A percentile compares a stretch with the other conserved stretches of the same genome.
These are phyloP conservation scores for Closterium sp. DNA, from an alignment of 139 green algal genomes.

Conservation along the genomic window DNA sequence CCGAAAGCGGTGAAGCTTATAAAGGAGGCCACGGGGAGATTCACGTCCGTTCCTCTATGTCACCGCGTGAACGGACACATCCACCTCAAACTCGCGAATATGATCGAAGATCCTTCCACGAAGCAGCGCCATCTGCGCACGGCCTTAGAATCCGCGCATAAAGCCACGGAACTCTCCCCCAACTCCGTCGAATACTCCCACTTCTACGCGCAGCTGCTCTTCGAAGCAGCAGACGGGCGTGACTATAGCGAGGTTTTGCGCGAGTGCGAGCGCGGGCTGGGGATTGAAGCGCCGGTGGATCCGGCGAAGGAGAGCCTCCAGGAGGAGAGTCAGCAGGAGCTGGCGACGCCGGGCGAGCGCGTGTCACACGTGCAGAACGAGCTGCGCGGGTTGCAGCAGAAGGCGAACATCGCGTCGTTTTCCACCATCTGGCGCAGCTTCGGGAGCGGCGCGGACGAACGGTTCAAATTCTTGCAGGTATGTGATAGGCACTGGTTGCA, in stretches of 20 bases:
- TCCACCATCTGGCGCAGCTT: conserved; percentile 11
- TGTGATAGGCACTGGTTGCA: neutral
- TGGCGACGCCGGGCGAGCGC: conserved; percentile 10
- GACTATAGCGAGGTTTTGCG: conserved; percentile 28
- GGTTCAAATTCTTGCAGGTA: conserved; percentile 16
- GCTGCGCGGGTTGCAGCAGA: conserved; percentile 25
- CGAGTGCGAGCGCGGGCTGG: conserved; percentile 23
- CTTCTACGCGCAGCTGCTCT: conserved; percentile 35
- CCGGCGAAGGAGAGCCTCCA: conserved; percentile 19
- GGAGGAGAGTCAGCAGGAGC: conserved; percentile 21
- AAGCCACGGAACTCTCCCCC: neutral
- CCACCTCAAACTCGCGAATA: conserved; percentile 19
- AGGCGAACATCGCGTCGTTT: conserved; percentile 30
- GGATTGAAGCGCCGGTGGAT: conserved; percentile 13
- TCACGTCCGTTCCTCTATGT: neutral
- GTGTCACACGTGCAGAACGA: conserved; percentile 21
- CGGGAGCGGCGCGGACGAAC: neutral
- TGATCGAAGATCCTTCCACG: conserved; percentile 17
- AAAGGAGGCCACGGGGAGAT: neutral
- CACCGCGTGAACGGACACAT: conserved; percentile 34
- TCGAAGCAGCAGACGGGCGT: conserved; percentile 18
- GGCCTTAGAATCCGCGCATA: neutral
- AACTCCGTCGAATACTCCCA: conserved; percentile 27
- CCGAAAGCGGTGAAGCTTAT: conserved; percentile 39
- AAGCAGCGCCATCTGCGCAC: conserved; percentile 12